A percentile compares a stretch with the other conserved stretches of the same genome.
Conservation (phyloP, 2,329 filamentous ascomycete genomes). For the Fusarium nelsonii region DNA sequence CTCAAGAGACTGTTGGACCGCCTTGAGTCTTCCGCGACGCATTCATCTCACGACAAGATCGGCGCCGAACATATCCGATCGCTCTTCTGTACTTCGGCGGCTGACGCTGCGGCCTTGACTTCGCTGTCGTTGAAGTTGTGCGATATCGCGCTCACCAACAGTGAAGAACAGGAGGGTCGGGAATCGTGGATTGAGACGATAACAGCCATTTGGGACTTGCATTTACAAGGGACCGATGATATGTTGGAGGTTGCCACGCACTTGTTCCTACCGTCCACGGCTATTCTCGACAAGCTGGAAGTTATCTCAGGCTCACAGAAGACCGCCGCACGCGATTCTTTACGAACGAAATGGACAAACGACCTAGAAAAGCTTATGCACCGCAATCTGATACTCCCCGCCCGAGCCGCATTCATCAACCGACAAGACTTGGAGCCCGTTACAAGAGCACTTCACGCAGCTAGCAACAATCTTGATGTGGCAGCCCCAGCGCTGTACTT, state of each 20-base stretch:
- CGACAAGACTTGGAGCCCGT: slow-evolving; percentile 58
- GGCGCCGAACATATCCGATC: slow-evolving; percentile 70
- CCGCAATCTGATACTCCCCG: slow-evolving; percentile 64
- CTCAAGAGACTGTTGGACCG: slow-evolving; percentile 62
- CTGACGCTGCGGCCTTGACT: slow-evolving; percentile 61
- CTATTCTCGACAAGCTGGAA: slow-evolving; percentile 58
- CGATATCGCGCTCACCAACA: slow-evolving; percentile 52
- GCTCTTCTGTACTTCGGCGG: slow-evolving; percentile 64
- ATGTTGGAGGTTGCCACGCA: slow-evolving; percentile 61
- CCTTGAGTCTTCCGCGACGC: slow-evolving; percentile 53
- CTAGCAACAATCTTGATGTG: slow-evolving; percentile 51
- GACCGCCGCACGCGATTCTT: slow-evolving; percentile 20
- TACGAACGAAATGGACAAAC: slow-evolving; percentile 56
- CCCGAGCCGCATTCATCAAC: slow-evolving; percentile 61
- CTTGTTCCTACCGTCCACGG: slow-evolving; percentile 56
- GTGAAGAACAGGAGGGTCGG: slow-evolving; percentile 54
- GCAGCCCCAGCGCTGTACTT: slow-evolving; percentile 61
- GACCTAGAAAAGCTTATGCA: slow-evolving; percentile 64
- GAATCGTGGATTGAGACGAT: slow-evolving; percentile 63
- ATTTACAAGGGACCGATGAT: slow-evolving; percentile 63
- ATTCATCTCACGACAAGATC: slow-evolving; percentile 60
- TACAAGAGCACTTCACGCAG: slow-evolving; percentile 56
- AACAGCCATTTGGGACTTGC: slow-evolving; percentile 65
- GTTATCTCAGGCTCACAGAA: slow-evolving; percentile 43
- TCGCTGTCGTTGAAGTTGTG: slow-evolving; percentile 62